phyloP scores from a whole-genome alignment of 139 green algal species.

The Nannochloris sp. region DNA sequence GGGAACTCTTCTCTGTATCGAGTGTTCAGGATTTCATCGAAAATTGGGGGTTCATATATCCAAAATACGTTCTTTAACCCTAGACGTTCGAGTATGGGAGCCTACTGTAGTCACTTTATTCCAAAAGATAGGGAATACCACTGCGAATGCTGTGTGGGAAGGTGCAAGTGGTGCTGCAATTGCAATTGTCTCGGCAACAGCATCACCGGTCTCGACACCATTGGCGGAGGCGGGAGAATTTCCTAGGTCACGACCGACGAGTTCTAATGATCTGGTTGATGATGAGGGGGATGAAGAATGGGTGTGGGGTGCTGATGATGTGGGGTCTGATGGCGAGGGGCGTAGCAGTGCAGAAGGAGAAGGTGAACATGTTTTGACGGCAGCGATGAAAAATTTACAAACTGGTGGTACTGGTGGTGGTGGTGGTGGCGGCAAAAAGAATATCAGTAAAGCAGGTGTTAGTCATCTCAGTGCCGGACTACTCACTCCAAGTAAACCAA shows the following conservation, averaged over 20 bases:
- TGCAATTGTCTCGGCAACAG: slow-evolving; percentile 1
- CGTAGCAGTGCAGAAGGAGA: not conserved
- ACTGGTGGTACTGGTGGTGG: not conserved
- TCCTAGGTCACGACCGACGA: not conserved
- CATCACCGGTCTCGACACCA: too few species aligned
- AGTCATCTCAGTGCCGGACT: not conserved
- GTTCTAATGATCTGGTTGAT: not conserved
- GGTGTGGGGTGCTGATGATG: not conserved
- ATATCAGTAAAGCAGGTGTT: not conserved
- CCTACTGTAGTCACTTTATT: slow-evolving; percentile 46
- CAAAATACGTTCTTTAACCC: slow-evolving; percentile 51
- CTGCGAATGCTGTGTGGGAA: slow-evolving; percentile 40
- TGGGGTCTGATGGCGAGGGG: not conserved
- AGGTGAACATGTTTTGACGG: not conserved
- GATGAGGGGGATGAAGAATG: not conserved
- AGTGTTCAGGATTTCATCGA: slow-evolving; percentile 83
- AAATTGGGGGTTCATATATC: slow-evolving; percentile 79
- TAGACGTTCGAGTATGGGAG: slow-evolving; percentile 67
- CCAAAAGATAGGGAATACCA: slow-evolving; percentile 45
- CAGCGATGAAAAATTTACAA: too few species aligned
- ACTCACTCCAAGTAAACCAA: not conserved
- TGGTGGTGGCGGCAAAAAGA: not conserved
- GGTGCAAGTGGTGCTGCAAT: not conserved
- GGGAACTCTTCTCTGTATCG: slow-evolving; percentile 83
- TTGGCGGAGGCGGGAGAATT: slow-evolving; percentile 10